Conservation (phyloP, 1,284 basidiomycete genomes). For the Phylloporus gajari region DNA sequence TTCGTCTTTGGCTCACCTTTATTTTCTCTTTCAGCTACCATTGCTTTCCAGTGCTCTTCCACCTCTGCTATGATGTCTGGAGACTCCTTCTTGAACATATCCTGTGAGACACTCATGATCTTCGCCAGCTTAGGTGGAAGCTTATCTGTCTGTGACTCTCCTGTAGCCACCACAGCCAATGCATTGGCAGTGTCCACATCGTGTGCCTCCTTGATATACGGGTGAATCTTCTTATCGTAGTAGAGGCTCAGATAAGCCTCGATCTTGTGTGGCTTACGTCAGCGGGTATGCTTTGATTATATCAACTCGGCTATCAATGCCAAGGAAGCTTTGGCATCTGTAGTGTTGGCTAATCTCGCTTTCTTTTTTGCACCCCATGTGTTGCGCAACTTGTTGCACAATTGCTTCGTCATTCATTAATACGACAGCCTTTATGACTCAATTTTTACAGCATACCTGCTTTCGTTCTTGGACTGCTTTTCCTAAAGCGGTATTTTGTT, state of each 20-base stretch:
- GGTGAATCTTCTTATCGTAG: background rate
- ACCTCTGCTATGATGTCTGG: background rate
- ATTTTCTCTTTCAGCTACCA: background rate
- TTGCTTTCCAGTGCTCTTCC: background rate
- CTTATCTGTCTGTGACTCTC: background rate
- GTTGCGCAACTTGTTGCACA: background rate
- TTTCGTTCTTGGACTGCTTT: background rate
- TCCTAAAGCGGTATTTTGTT: background rate
- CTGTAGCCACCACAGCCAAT: background rate
- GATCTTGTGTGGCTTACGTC: background rate
- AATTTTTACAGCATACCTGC: background rate
- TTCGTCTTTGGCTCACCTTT: too few relatives aligned
- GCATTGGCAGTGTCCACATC: background rate
- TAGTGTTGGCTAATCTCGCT: background rate
- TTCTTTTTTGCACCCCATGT: background rate
- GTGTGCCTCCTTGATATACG: background rate
- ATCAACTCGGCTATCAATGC: background rate
- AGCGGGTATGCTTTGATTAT: background rate
- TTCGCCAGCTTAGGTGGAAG: background rate
- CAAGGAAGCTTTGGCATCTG: background rate
- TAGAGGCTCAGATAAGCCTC: constrained; percentile 1
- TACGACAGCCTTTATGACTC: background rate
- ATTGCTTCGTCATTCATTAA: background rate
- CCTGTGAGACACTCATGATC: background rate
- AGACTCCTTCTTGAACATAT: background rate